phyloP scores from a whole-genome alignment of 78 protist species.

The Chrysochromulina parva region DNA sequence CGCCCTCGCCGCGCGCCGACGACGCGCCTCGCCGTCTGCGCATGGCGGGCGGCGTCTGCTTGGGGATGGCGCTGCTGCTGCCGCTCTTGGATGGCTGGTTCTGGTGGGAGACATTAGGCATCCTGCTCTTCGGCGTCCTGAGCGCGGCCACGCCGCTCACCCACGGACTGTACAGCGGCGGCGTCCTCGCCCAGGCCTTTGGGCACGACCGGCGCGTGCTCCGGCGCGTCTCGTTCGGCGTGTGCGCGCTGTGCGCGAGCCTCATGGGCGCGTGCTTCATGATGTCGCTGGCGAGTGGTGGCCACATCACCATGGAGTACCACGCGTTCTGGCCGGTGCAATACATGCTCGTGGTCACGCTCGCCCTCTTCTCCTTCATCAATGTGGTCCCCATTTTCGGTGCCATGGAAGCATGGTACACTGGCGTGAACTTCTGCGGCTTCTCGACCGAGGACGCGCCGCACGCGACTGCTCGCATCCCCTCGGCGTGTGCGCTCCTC shows the following conservation, averaged over 20 bases:
- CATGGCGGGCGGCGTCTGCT: not conserved
- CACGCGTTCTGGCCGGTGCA: no score
- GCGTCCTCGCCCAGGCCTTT: not conserved
- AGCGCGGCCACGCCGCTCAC: not conserved
- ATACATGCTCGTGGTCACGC: no score
- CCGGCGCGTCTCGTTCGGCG: not conserved
- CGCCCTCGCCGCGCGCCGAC: not conserved
- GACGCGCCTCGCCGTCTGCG: not conserved
- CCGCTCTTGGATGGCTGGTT: not conserved
- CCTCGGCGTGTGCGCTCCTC: no score
- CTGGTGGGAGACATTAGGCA: not conserved
- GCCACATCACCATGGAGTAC: no score
- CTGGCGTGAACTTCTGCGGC: no score
- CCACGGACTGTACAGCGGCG: not conserved
- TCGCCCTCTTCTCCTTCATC: no score
- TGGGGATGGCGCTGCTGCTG: not conserved
- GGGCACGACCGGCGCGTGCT: not conserved
- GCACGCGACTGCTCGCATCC: no score
- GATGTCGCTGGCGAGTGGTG: no score
- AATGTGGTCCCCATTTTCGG: no score
- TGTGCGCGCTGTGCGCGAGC: not conserved
- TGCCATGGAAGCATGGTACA: no score
- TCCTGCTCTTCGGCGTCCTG: not conserved
- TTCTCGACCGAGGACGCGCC: no score
- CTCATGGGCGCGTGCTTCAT: no score